Evolutionary conservation across 495 filamentous ascomycete species (phyloP).

Genomic region (Glonium stellatum): DNA sequence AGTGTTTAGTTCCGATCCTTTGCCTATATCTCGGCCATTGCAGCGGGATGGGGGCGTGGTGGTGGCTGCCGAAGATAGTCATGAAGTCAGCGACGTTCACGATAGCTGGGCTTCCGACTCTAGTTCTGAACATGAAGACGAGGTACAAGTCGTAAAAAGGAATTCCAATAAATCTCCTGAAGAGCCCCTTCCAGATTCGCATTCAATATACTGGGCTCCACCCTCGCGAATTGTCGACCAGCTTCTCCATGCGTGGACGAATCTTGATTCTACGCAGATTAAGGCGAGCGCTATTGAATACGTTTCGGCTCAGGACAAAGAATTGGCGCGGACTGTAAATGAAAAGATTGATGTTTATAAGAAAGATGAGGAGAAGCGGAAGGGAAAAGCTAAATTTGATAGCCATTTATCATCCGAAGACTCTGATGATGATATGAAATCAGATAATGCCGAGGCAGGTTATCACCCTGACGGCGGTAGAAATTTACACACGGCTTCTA

Average conservation of each 20-base stretch:
- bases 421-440: too few species aligned
- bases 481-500: too few species aligned
- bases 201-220: neutral
- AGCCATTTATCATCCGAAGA: too few species aligned
- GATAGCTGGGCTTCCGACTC: too few species aligned
- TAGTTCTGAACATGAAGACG: neutral
- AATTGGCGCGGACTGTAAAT: neutral
- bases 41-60: neutral
- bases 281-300: neutral
- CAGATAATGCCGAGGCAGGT: too few species aligned
- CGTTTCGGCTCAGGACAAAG: neutral
- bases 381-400: neutral
- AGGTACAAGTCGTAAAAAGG: neutral
- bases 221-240: neutral
- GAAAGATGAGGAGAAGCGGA: neutral
- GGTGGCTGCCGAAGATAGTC: too few species aligned
- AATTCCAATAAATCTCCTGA: neutral
- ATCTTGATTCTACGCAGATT: neutral
- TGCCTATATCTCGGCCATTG: neutral
- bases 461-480: too few species aligned
- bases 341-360: neutral
- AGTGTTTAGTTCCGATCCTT: neutral
- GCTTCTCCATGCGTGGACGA: conserved; percentile 1
- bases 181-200: neutral
- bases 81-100: too few species aligned